phyloP scores from a whole-genome alignment of 495 filamentous ascomycete species.

The Poronia punctata region DNA sequence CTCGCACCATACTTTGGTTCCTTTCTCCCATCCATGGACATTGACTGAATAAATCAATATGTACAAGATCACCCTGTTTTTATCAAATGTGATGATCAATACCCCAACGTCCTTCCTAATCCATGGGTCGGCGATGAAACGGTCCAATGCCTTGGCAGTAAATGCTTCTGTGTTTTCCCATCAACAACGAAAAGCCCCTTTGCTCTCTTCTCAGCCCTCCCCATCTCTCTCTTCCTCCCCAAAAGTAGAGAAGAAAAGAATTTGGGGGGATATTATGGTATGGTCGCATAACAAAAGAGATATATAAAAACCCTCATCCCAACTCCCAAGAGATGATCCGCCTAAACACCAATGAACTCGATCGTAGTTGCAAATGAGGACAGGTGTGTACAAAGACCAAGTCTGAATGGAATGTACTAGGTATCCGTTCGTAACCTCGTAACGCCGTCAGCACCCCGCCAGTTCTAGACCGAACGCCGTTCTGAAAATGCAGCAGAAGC shows the following conservation, averaged over 20 bases:
- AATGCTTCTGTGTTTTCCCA: no score
- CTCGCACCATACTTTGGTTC: no score
- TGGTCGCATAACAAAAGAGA: constrained; percentile 3
- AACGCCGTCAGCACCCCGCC: constrained; percentile 21
- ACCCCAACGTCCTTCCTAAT: no score
- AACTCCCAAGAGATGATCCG: constrained; percentile 6
- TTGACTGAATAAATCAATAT: no score
- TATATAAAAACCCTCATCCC: not conserved
- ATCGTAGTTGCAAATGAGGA: constrained; percentile 12
- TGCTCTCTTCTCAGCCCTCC: not conserved
- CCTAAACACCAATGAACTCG: constrained; percentile 18
- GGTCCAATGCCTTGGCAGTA: no score
- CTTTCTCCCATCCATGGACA: no score
- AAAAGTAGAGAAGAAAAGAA: not conserved
- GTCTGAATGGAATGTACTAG: constrained; percentile 23
- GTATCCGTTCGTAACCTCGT: constrained; percentile 28
- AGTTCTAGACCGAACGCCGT: constrained; percentile 8
- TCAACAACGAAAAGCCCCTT: not conserved
- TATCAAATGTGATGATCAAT: no score
- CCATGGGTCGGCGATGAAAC: no score
- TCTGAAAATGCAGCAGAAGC: constrained; percentile 8
- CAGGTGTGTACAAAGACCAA: constrained; percentile 14
- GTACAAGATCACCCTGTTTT: no score
- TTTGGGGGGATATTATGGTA: constrained; percentile 10
- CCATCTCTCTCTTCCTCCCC: not conserved